Percentiles rank a stretch among this genome's conserved stretches.
Evolutionary conservation across 192 early-diverging fungal species (phyloP).

Genomic region (Lobosporangium transversale): DNA sequence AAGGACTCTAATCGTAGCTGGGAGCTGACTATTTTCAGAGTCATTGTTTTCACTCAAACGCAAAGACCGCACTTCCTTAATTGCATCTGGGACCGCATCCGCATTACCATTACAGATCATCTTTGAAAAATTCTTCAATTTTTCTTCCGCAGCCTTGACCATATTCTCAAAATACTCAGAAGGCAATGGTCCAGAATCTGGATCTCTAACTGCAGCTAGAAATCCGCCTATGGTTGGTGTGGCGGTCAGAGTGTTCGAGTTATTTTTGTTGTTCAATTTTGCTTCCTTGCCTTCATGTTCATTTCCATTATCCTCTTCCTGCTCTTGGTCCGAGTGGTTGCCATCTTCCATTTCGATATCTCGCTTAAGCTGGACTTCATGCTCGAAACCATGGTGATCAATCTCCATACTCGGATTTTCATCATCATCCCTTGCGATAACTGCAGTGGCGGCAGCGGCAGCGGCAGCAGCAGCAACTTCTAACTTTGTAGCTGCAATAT

Average conservation of each 20-base stretch:
- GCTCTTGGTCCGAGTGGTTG: slow-evolving; percentile 11
- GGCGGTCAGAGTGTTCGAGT: not conserved
- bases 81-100: slow-evolving; percentile 16
- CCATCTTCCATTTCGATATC: slow-evolving; percentile 26
- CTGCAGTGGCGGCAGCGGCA: not conserved
- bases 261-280: too few species aligned
- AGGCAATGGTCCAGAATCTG: slow-evolving; percentile 5
- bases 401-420: slow-evolving; percentile 15
- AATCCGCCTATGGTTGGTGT: not conserved
- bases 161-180: slow-evolving; percentile 21
- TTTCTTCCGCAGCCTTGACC: slow-evolving; percentile 18
- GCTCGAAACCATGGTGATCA: slow-evolving; percentile 1
- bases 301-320: not conserved
- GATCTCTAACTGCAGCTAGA: not conserved
- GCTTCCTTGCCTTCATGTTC: not conserved
- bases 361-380: not conserved
- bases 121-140: slow-evolving; percentile 16
- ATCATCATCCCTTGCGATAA: too few species aligned
- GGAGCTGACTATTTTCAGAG: not conserved
- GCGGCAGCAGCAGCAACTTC: slow-evolving; percentile 6
- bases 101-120: slow-evolving; percentile 18
- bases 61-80: slow-evolving; percentile 6
- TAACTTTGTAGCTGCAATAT: slow-evolving; percentile 40
- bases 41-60: not conserved
- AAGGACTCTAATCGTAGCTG: slow-evolving; percentile 9